These are phyloP conservation scores for Lotus japonicus DNA, from an alignment of 306 rosid genomes.

Conservation along the genomic window DNA sequence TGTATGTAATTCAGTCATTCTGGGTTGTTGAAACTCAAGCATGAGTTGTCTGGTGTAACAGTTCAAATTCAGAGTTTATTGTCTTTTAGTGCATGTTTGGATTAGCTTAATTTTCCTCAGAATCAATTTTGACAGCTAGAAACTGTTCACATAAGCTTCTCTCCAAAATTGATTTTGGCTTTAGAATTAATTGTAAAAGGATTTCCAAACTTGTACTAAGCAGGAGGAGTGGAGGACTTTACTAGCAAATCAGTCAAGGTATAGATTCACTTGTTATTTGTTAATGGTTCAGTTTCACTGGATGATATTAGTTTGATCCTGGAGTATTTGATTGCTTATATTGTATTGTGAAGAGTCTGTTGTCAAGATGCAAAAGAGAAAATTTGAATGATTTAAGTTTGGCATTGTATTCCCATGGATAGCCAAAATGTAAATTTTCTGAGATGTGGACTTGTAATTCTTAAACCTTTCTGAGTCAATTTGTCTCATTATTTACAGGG, in stretches of 20 bases:
- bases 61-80: not conserved
- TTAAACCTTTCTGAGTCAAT: not conserved
- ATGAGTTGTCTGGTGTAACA: not conserved
- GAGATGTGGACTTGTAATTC: constrained; percentile 1
- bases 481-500: constrained; percentile 34
- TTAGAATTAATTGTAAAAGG: too few species aligned
- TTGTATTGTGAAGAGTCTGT: not conserved
- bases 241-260: not conserved
- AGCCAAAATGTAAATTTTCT: not conserved
- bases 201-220: too few species aligned
- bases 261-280: not conserved
- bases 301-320: not conserved
- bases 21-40: not conserved
- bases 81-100: not conserved
- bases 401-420: not conserved
- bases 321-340: constrained; percentile 12
- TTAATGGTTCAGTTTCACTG: not conserved
- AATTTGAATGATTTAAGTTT: not conserved
- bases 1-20: not conserved
- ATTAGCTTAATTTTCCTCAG: too few species aligned
- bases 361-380: not conserved
- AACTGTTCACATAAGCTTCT: too few species aligned
- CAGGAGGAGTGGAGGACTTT: not conserved
- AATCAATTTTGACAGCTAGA: too few species aligned
- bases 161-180: too few species aligned